Percentiles rank a stretch among this genome's conserved stretches.
Conservation (phyloP, 306 rosid genomes). For the Fagus crenata region DNA sequence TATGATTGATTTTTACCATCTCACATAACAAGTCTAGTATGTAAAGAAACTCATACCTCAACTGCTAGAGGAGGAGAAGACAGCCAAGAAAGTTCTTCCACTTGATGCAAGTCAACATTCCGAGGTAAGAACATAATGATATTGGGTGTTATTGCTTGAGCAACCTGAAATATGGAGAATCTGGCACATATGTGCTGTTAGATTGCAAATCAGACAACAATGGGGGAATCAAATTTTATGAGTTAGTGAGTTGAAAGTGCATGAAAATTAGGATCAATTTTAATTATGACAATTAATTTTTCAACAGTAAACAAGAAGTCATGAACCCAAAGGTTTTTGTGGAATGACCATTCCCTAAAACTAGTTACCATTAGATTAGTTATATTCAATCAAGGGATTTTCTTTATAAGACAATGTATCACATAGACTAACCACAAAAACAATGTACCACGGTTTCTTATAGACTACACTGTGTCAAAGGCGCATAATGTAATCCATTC, state of each 20-base stretch:
- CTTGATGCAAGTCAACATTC: constrained; percentile 35
- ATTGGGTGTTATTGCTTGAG: constrained; percentile 39
- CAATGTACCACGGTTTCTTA: too few relatives aligned
- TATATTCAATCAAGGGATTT: too few relatives aligned
- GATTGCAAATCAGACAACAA: background rate
- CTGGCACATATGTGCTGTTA: constrained; percentile 13
- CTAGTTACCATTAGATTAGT: too few relatives aligned
- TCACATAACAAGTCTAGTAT: background rate
- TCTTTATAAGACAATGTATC: too few relatives aligned
- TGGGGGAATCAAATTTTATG: background rate
- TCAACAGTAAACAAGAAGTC: too few relatives aligned
- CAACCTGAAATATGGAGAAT: constrained; percentile 35
- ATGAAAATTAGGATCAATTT: background rate
- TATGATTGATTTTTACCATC: background rate
- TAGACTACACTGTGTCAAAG: too few relatives aligned
- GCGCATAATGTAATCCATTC: too few relatives aligned
- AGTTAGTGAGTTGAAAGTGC: background rate
- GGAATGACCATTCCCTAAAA: too few relatives aligned
- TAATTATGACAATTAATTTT: too few relatives aligned
- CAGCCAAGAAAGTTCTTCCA: constrained; percentile 38
- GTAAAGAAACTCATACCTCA: constrained; percentile 27
- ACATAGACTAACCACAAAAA: too few relatives aligned
- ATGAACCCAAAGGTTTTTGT: too few relatives aligned
- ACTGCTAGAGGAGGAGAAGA: constrained; percentile 41
- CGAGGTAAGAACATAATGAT: constrained; percentile 39